Evolutionary conservation across 2,329 filamentous ascomycete genomes (phyloP).

Genomic region (Paecilomyces niveus): DNA sequence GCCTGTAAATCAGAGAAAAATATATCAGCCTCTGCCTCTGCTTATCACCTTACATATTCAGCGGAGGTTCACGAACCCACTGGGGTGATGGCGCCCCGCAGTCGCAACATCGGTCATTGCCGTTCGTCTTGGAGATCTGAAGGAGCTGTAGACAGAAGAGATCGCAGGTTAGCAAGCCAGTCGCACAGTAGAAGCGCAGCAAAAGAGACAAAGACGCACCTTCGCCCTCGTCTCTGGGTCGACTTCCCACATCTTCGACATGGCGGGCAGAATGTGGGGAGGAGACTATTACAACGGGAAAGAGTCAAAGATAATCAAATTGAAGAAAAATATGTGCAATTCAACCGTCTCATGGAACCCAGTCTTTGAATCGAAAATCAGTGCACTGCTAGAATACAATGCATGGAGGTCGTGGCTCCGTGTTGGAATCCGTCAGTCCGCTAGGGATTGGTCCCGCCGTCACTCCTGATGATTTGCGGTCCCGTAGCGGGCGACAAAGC

Average conservation of each 20-base stretch:
- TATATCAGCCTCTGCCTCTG: background rate
- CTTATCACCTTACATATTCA: background rate
- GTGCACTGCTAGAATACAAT: background rate
- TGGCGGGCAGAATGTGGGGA: constrained; percentile 9
- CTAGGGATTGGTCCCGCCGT: background rate
- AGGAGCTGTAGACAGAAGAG: constrained; percentile 56
- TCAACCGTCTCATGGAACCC: background rate
- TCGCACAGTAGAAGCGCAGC: background rate
- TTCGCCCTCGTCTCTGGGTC: constrained; percentile 96
- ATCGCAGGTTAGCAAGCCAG: background rate
- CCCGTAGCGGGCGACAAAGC: background rate
- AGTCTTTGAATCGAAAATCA: background rate
- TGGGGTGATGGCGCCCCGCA: constrained; percentile 93
- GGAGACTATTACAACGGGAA: background rate
- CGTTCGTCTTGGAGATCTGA: constrained; percentile 80
- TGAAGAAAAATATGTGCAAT: background rate
- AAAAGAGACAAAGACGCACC: constrained; percentile 43
- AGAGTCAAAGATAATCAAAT: background rate
- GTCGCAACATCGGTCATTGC: constrained; percentile 89
- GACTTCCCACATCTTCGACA: constrained; percentile 92
- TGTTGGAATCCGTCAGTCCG: background rate
- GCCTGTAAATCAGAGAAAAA: constrained; percentile 37
- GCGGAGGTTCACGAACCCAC: constrained; percentile 60
- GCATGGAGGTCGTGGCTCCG: background rate
- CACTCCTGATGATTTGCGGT: background rate